Percentiles rank a stretch among this genome's conserved stretches.
These are phyloP conservation scores for Centrapalus pauciflorus DNA, from an alignment of 129 eudicot species.

Conservation along the genomic window DNA sequence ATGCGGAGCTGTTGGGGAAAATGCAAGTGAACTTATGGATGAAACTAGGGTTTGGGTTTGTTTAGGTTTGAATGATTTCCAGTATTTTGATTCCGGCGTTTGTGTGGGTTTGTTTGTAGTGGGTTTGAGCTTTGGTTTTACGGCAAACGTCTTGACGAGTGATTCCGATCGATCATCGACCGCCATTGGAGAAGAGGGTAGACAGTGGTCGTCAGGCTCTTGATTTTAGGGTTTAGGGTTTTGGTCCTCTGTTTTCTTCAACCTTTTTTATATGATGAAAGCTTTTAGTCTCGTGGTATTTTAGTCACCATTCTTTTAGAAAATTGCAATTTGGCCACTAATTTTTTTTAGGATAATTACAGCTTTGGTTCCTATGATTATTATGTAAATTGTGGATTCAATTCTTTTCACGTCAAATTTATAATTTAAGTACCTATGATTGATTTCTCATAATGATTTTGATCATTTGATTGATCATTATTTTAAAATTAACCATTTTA, in stretches of 20 bases:
- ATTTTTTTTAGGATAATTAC: background rate
- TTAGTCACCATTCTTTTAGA: background rate
- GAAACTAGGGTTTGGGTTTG: constrained; percentile 44
- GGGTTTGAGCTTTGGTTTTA: constrained; percentile 64
- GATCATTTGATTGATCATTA: too few relatives aligned
- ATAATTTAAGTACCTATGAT: too few relatives aligned
- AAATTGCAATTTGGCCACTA: background rate
- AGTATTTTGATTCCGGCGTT: constrained; percentile 76
- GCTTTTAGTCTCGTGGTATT: background rate
- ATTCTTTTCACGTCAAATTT: too few relatives aligned
- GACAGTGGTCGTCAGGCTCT: constrained; percentile 5
- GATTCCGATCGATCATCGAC: constrained; percentile 26
- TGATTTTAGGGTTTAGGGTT: constrained; percentile 25
- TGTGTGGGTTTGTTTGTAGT: constrained; percentile 45
- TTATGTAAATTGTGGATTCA: background rate
- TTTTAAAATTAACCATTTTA: too few relatives aligned
- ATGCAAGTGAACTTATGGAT: constrained; percentile 56
- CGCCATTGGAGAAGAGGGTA: constrained; percentile 34
- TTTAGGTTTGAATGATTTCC: constrained; percentile 81
- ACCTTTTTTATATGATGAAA: background rate
- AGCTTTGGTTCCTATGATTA: background rate
- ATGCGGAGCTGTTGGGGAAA: constrained; percentile 57
- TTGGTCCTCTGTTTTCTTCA: constrained; percentile 3
- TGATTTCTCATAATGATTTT: too few relatives aligned
- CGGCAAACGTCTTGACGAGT: constrained; percentile 36